Evolutionary conservation across 306 rosid species (phyloP).

Genomic region (Casuarina glauca): DNA sequence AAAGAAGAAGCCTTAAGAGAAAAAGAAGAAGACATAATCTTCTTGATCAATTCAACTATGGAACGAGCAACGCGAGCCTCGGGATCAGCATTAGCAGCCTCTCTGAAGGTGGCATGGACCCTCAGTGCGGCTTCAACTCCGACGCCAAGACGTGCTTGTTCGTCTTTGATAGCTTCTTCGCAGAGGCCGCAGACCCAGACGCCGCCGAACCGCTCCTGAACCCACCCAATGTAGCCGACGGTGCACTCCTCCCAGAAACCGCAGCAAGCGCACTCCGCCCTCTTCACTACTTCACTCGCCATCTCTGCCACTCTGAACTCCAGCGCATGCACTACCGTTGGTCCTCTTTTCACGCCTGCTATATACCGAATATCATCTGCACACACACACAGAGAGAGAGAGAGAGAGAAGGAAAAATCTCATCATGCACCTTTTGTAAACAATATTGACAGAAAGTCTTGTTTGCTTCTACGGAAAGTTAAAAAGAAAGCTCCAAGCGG

Average conservation of each 20-base stretch:
- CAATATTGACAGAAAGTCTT: background rate
- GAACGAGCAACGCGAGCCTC: background rate
- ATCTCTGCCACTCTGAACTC: background rate
- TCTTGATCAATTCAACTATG: constrained; percentile 3
- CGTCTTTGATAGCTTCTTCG: constrained; percentile 14
- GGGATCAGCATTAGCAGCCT: background rate
- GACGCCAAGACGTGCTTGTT: constrained; percentile 5
- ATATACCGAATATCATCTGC: background rate
- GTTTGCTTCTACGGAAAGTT: background rate
- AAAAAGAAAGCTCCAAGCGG: background rate
- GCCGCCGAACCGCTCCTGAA: background rate
- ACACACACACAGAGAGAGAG: no score
- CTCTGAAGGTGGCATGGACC: background rate
- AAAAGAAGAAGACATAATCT: background rate
- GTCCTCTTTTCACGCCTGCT: background rate
- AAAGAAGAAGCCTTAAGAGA: background rate
- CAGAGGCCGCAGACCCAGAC: constrained; percentile 14
- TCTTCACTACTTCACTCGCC: constrained; percentile 11
- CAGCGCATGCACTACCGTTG: background rate
- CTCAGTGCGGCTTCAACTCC: background rate
- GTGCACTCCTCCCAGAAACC: constrained; percentile 20
- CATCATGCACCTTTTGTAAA: background rate
- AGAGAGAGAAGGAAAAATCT: background rate
- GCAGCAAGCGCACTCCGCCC: background rate
- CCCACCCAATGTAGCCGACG: background rate